These are phyloP conservation scores for Pyrenula massariospora DNA, from an alignment of 495 filamentous ascomycete genomes.

Conservation along the genomic window DNA sequence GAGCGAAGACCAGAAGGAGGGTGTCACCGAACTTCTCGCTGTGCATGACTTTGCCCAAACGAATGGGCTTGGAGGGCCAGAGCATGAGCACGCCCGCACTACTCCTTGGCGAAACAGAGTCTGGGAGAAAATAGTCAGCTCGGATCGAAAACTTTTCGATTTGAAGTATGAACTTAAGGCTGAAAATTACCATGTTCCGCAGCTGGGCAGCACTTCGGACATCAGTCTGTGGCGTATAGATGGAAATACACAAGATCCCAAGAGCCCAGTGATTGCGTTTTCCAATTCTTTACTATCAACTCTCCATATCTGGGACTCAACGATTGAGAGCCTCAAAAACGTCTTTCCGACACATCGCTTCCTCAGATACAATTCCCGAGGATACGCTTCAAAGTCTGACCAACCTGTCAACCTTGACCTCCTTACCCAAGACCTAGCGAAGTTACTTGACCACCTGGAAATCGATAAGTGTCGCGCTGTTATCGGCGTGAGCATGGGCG, in stretches of 20 bases:
- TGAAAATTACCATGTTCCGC: slow-evolving; percentile 57
- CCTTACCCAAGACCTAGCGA: slow-evolving; percentile 51
- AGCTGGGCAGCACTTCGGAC: slow-evolving; percentile 56
- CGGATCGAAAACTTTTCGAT: slow-evolving; percentile 46
- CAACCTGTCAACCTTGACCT: slow-evolving; percentile 50
- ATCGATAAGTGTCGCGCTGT: slow-evolving; percentile 47
- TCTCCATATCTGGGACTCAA: slow-evolving; percentile 64
- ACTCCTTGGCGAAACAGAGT: slow-evolving; percentile 47
- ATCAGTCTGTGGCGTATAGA: background rate
- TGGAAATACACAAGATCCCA: slow-evolving; percentile 22
- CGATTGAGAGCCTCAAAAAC: slow-evolving; percentile 34
- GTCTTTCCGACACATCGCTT: slow-evolving; percentile 38
- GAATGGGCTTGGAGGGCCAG: slow-evolving; percentile 52
- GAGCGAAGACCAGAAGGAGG: slow-evolving; percentile 32
- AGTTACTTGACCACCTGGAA: slow-evolving; percentile 44
- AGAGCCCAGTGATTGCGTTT: slow-evolving; percentile 58
- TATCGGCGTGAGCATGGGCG: slow-evolving; percentile 68
- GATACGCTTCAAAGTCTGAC: slow-evolving; percentile 32
- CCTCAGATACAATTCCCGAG: slow-evolving; percentile 60
- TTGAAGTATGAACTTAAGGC: slow-evolving; percentile 72
- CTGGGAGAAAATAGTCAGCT: slow-evolving; percentile 41
- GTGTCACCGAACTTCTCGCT: slow-evolving; percentile 42
- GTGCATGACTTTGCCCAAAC: slow-evolving; percentile 59
- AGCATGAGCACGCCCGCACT: slow-evolving; percentile 46
- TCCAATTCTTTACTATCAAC: slow-evolving; percentile 65